Evolutionary conservation across 1,284 basidiomycete species (phyloP).

Genomic region (Anthracocystis walkeri): DNA sequence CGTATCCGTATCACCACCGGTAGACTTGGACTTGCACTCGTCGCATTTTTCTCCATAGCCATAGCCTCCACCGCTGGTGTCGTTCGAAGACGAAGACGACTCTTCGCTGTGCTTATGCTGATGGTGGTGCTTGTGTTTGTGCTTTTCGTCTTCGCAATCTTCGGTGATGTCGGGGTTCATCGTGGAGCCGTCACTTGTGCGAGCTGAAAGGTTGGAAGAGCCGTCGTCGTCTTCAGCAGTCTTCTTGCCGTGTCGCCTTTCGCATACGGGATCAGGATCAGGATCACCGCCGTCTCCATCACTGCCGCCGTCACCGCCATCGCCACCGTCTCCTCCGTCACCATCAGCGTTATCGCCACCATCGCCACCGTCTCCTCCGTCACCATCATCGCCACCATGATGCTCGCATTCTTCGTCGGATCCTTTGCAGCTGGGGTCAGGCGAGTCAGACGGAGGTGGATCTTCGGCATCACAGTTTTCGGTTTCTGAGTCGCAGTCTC

Average conservation of each 20-base stretch:
- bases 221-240: not conserved
- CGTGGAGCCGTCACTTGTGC: not conserved
- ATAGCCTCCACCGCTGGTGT: not conserved
- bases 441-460: no score
- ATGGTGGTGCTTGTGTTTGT: no score
- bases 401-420: no score
- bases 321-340: not conserved
- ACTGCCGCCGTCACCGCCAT: constrained; percentile 2
- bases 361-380: not conserved
- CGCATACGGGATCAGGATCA: not conserved
- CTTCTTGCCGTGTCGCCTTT: not conserved
- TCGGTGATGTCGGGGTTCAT: not conserved
- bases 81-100: not conserved
- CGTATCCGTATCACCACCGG: no score
- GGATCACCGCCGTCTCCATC: not conserved
- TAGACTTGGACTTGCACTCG: not conserved
- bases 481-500: constrained; percentile 1
- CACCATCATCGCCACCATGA: not conserved
- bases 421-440: no score
- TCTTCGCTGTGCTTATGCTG: no score
- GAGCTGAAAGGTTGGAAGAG: not conserved
- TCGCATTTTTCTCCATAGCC: not conserved
- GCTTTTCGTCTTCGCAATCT: constrained; percentile 2
- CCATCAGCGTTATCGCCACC: constrained; percentile 4
- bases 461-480: constrained; percentile 5